Evolutionary conservation across 1,139 yeast genomes (phyloP), one percentile per base, ranked within the genome.

Genomic region (Geotrichum histeridarum): DNA sequence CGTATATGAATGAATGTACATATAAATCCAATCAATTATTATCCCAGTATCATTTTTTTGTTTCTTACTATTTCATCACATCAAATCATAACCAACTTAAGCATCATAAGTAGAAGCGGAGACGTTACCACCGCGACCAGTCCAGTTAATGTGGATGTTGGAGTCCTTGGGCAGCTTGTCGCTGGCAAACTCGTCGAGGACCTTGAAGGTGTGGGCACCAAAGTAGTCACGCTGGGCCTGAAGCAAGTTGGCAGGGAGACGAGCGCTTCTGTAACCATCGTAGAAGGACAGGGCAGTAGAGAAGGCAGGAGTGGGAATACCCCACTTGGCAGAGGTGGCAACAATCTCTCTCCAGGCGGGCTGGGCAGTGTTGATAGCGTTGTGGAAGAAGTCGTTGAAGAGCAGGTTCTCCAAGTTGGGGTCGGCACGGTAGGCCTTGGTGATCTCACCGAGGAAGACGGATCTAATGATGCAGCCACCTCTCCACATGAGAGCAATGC

Each of bases 151-250:
- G 79, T 93, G 99, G 75, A 91, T 85, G 79, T 86, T 83, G 67
- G 83, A 76, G 69, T 81, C 94, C 67, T 78, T 82, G 77, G 93
- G 93, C 74, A 86, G 80, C 70, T 76, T 76, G 57, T 77, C 87
- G 70, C 81, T 79, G 67, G 89, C 96, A 69, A 70, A 75, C 75
- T 94, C 95, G 67, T 95, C 95, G 71, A 89, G 80, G 63, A 93
- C 95, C 75, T 83, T 82, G 89, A 93, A 93, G 70, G 99, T 93
- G 83, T 93, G 99, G 64, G 99, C 99, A 77, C 99, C 99, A 70
- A 93, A 93, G 88, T 91, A 93, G 76, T 93, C 99, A 81, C 99
- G 89, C 82, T 93, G 99, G 69, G 98, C 98, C 80, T 93, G 99
- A 74, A 93, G 80, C 77, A 93, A 81, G 86, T 93, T 91, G 67